phyloP scores from a whole-genome alignment of 768 basidiomycete genomes.

The Tricholoma terreum region DNA sequence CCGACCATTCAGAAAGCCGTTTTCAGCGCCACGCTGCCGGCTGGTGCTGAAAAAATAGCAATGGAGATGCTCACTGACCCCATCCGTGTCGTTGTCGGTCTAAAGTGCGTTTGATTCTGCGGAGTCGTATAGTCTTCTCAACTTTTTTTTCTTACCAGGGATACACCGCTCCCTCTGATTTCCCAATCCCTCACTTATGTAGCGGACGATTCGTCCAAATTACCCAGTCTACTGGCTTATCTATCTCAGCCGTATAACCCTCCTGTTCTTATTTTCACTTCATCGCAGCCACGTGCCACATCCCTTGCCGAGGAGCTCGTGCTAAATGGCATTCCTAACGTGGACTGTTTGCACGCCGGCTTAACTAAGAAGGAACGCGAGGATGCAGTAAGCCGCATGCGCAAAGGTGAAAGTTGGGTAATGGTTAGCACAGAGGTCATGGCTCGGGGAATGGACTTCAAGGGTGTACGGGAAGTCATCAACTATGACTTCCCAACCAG shows the following conservation, averaged over 20 bases:
- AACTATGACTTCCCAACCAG: slow-evolving; percentile 97
- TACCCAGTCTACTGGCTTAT: slow-evolving; percentile 81
- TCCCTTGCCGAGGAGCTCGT: slow-evolving; percentile 80
- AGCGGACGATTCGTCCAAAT: slow-evolving; percentile 90
- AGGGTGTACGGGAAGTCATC: slow-evolving; percentile 88
- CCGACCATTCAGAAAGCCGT: slow-evolving; percentile 77
- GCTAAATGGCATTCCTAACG: slow-evolving; percentile 72
- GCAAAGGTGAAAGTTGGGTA: slow-evolving; percentile 88
- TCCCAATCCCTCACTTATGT: slow-evolving; percentile 87
- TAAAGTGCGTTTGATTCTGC: slow-evolving; percentile 64
- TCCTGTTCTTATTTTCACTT: slow-evolving; percentile 89
- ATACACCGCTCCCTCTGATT: slow-evolving; percentile 92
- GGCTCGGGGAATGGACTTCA: slow-evolving; percentile 98
- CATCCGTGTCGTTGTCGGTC: slow-evolving; percentile 91
- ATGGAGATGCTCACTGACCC: slow-evolving; percentile 83
- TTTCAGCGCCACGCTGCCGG: slow-evolving; percentile 93
- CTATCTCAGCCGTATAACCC: slow-evolving; percentile 83
- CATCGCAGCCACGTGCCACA: slow-evolving; percentile 80
- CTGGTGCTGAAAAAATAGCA: slow-evolving; percentile 81
- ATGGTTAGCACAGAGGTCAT: slow-evolving; percentile 96
- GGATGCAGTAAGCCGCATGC: slow-evolving; percentile 80
- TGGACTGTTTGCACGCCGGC: slow-evolving; percentile 90
- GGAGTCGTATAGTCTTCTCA: slow-evolving; percentile 1
- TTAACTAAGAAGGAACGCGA: slow-evolving; percentile 86
- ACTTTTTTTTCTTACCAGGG: slow-evolving; percentile 47